Conservation (phyloP, 2,329 filamentous ascomycete genomes). For the Fusarium papillatum region DNA sequence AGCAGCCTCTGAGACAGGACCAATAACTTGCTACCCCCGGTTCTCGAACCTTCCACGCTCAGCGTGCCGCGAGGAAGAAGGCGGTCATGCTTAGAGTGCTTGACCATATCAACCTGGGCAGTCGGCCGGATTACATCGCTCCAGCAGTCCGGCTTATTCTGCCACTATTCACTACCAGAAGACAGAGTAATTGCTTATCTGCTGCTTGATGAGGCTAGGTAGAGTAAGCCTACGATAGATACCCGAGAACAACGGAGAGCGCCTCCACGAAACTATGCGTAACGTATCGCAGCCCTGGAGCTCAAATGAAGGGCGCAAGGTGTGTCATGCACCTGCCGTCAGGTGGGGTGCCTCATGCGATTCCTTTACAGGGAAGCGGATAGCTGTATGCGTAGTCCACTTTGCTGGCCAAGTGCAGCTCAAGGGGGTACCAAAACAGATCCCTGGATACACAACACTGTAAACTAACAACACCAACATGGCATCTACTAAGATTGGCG, state of each 20-base stretch:
- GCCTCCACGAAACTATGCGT: background rate
- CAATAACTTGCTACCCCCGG: background rate
- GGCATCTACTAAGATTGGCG: background rate
- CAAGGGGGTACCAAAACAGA: conserved; percentile 2
- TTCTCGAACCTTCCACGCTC: background rate
- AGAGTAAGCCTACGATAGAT: background rate
- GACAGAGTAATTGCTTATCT: background rate
- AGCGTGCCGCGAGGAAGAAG: background rate
- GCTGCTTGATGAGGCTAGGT: background rate
- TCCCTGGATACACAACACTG: conserved; percentile 8
- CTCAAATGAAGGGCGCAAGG: background rate
- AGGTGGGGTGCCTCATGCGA: background rate
- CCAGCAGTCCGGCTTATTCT: background rate
- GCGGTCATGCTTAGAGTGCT: background rate
- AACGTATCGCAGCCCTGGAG: background rate
- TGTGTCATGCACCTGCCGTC: background rate
- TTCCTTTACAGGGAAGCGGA: background rate
- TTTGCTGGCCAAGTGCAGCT: background rate
- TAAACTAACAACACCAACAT: background rate
- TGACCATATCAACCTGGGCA: background rate
- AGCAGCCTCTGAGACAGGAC: background rate
- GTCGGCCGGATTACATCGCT: background rate
- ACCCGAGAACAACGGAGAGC: background rate
- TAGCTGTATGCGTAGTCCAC: background rate
- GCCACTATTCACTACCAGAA: background rate